A percentile compares a stretch with the other conserved stretches of the same genome.
Evolutionary conservation across 2,329 filamentous ascomycete species (phyloP).

Genomic region (Arthrobotrys megalospora): DNA sequence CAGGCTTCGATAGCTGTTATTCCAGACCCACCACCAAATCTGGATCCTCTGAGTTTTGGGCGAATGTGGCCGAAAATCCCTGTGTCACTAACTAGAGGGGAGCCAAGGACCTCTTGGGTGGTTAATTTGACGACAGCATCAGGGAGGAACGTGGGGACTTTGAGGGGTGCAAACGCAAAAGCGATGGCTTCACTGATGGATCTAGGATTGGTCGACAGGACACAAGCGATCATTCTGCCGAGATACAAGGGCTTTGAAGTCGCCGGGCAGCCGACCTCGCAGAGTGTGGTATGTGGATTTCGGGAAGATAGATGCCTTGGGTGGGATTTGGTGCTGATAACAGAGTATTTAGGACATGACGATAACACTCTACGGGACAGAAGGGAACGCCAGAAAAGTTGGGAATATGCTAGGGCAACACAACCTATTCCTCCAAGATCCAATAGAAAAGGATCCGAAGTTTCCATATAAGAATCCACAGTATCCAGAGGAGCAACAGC

Average conservation of each 20-base stretch:
- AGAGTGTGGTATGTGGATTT: conserved; percentile 40
- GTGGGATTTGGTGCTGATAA: conserved; percentile 8
- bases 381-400: conserved; percentile 55
- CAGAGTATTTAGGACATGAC: conserved; percentile 37
- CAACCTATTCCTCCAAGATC: conserved; percentile 56
- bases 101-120: conserved; percentile 43
- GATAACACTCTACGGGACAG: conserved; percentile 53
- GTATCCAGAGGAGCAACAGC: conserved; percentile 52
- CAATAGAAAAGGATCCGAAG: conserved; percentile 45
- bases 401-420: conserved; percentile 56
- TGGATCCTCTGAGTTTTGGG: conserved; percentile 53
- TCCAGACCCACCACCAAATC: conserved; percentile 52
- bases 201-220: conserved; percentile 52
- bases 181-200: conserved; percentile 59
- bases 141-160: conserved; percentile 46
- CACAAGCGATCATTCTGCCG: conserved; percentile 52
- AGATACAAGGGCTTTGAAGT: conserved; percentile 59
- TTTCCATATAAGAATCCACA: conserved; percentile 58
- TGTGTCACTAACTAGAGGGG: conserved; percentile 41
- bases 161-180: conserved; percentile 55
- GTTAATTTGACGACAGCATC: conserved; percentile 57
- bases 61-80: conserved; percentile 60
- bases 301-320: not conserved
- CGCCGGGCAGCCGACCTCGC: conserved; percentile 51
- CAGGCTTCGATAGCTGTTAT: conserved; percentile 53